Conservation (phyloP, 2,329 filamentous ascomycete species). For the Aureobasidium pullulans region DNA sequence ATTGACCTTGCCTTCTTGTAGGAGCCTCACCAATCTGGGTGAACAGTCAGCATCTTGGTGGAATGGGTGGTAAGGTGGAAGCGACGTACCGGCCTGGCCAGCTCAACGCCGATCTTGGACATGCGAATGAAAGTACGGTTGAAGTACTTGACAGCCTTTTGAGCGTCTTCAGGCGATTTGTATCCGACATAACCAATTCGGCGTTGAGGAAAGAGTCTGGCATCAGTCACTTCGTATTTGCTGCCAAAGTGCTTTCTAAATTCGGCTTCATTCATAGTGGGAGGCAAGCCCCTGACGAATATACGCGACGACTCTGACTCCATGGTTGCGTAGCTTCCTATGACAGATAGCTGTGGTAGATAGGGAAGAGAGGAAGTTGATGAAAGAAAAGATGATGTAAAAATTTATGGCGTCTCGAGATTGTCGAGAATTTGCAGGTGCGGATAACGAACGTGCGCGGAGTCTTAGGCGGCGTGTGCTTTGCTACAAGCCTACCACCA, state of each 20-base stretch:
- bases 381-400: constrained; percentile 8
- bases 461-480: neutral
- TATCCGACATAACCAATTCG: constrained; percentile 95
- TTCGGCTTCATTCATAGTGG: constrained; percentile 74
- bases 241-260: constrained; percentile 79
- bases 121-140: constrained; percentile 92
- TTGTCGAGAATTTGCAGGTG: neutral
- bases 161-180: constrained; percentile 71
- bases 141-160: constrained; percentile 85
- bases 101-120: constrained; percentile 85
- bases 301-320: constrained; percentile 70
- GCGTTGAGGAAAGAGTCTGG: constrained; percentile 81
- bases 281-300: constrained; percentile 68
- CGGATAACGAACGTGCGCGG: no score
- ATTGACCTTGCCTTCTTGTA: constrained; percentile 20
- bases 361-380: neutral
- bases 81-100: constrained; percentile 66
- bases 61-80: neutral
- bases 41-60: neutral
- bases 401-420: constrained; percentile 10
- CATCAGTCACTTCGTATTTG: constrained; percentile 73
- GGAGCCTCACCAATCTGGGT: constrained; percentile 13
- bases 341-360: neutral
- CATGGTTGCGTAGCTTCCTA: neutral
- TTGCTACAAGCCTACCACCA: no score